Conservation (phyloP, 179 eudicot genomes). For the Spinacia oleracea region DNA sequence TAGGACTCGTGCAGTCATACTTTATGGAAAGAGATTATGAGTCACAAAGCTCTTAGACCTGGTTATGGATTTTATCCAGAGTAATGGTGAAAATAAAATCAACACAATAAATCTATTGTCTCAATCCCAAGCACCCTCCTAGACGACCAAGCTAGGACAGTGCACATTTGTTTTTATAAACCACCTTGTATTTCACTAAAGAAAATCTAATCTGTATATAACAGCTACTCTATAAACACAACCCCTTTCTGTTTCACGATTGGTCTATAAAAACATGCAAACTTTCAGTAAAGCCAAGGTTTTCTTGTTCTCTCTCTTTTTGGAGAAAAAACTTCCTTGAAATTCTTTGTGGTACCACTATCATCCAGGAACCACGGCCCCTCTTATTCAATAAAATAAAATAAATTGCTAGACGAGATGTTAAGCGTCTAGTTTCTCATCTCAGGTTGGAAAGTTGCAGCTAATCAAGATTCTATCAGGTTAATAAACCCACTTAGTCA, state of each 20-base stretch:
- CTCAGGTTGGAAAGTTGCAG: not conserved
- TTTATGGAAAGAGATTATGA: too few species aligned
- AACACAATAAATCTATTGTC: not conserved
- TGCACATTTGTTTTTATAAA: not conserved
- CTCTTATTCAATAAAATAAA: too few species aligned
- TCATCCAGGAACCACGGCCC: not conserved
- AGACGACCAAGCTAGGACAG: not conserved
- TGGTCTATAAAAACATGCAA: too few species aligned
- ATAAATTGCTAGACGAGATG: too few species aligned
- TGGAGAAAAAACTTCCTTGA: not conserved
- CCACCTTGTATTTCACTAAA: too few species aligned
- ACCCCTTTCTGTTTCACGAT: not conserved
- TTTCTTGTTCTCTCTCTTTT: not conserved
- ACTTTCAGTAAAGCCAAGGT: too few species aligned
- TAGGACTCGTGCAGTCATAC: too few species aligned
- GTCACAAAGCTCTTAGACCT: not conserved
- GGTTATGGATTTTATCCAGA: not conserved
- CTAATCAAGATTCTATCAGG: not conserved
- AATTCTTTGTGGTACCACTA: not conserved
- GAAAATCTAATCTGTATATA: too few species aligned
- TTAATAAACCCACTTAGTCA: too few species aligned
- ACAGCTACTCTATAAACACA: too few species aligned
- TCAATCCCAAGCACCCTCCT: not conserved
- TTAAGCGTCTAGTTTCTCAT: not conserved
- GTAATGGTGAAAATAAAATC: not conserved